Conservation (phyloP, 352 stramenopile genomes). For the Phytophthora ramorum region DNA sequence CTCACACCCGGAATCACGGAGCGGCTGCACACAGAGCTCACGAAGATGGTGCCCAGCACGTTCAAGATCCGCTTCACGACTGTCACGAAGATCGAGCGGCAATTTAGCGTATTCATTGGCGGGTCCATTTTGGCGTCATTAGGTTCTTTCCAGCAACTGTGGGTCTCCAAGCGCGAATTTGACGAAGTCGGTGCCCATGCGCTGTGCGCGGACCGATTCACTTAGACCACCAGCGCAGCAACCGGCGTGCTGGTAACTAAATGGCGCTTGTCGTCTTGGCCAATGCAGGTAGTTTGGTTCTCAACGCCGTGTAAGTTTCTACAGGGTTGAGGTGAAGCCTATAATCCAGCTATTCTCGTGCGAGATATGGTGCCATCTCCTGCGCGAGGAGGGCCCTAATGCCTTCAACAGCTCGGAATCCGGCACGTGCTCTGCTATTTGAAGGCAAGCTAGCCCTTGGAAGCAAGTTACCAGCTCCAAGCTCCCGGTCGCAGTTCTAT, state of each 20-base stretch:
- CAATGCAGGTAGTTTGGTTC: constrained; percentile 24
- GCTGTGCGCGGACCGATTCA: constrained; percentile 77
- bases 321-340: constrained; percentile 10
- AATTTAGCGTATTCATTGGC: constrained; percentile 91
- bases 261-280: constrained; percentile 5
- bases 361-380: background rate
- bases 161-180: constrained; percentile 87
- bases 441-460: constrained; percentile 1
- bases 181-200: constrained; percentile 78
- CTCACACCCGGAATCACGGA: constrained; percentile 80
- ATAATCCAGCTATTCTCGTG: constrained; percentile 14
- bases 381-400: background rate
- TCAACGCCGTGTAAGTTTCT: constrained; percentile 17
- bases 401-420: constrained; percentile 10
- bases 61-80: constrained; percentile 90
- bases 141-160: constrained; percentile 90
- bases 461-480: background rate
- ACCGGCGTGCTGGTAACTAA: background rate
- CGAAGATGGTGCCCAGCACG: constrained; percentile 76
- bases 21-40: constrained; percentile 82
- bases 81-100: constrained; percentile 82
- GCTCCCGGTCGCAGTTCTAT: constrained; percentile 32
- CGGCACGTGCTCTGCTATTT: constrained; percentile 28
- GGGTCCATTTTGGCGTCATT: constrained; percentile 88
- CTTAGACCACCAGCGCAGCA: constrained; percentile 32